A percentile compares a stretch with the other conserved stretches of the same genome.
Evolutionary conservation across 2,329 filamentous ascomycete genomes (phyloP).

Genomic region (Penicillium expansum): DNA sequence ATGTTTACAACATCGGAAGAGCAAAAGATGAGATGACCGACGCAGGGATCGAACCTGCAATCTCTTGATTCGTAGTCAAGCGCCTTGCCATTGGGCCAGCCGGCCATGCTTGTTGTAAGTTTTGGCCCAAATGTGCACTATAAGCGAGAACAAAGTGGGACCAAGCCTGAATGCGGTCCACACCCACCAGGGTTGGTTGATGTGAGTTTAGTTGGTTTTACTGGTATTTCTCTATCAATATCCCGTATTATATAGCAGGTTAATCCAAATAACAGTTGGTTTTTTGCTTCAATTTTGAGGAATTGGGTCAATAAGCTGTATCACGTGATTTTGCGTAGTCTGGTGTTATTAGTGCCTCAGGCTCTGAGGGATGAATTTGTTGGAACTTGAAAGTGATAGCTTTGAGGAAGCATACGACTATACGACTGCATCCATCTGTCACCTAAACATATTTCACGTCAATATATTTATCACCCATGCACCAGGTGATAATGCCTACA

Average conservation of each 20-base stretch:
- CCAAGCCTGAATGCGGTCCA: not conserved
- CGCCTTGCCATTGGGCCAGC: slow-evolving; percentile 52
- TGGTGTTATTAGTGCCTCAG: not conserved
- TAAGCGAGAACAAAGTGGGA: not conserved
- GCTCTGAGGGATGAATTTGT: not conserved
- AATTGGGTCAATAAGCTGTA: not conserved
- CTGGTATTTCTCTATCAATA: too few species aligned
- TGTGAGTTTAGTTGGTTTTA: not conserved
- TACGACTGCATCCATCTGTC: not conserved
- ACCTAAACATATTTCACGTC: not conserved
- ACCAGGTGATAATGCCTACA: not conserved
- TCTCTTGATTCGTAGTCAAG: slow-evolving; percentile 55
- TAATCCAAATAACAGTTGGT: too few species aligned
- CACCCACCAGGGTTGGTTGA: too few species aligned
- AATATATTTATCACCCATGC: not conserved
- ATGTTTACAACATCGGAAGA: accelerated
- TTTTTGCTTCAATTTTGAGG: too few species aligned
- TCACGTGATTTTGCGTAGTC: not conserved
- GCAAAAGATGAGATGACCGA: slow-evolving; percentile 34
- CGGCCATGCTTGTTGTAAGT: slow-evolving; percentile 14
- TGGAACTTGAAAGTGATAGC: not conserved
- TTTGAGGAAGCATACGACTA: not conserved
- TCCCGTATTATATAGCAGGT: too few species aligned
- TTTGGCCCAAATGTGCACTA: accelerated
- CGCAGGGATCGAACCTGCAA: slow-evolving; percentile 49